Percentiles rank a stretch among this genome's conserved stretches.
Evolutionary conservation across 1,284 basidiomycete genomes (phyloP).

Genomic region (Phellopilus nigrolimitatus): DNA sequence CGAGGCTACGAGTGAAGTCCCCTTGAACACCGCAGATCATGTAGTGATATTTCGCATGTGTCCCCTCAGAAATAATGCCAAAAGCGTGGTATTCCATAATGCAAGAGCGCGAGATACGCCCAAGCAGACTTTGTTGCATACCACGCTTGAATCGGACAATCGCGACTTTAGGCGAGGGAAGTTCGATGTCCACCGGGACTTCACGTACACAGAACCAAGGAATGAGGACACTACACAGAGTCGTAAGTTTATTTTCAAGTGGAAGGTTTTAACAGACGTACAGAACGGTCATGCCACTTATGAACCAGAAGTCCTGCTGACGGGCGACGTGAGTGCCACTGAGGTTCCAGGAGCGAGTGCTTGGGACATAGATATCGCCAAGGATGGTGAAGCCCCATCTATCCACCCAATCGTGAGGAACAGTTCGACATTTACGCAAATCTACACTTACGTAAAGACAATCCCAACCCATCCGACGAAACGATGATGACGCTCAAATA

Average conservation of each 20-base stretch:
- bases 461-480: conserved; percentile 64
- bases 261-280: conserved; percentile 31
- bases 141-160: conserved; percentile 56
- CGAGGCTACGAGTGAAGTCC: conserved; percentile 68
- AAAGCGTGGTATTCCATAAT: conserved; percentile 63
- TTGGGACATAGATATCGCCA: conserved; percentile 52
- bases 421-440: conserved; percentile 21
- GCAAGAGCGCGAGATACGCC: conserved; percentile 49
- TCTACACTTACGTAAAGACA: conserved; percentile 5
- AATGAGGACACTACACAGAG: conserved; percentile 47
- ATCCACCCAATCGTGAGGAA: conserved; percentile 26
- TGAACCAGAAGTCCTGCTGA: conserved; percentile 74
- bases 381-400: conserved; percentile 58
- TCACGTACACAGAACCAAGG: conserved; percentile 74
- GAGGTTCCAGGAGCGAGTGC: conserved; percentile 50
- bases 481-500: conserved; percentile 71
- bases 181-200: conserved; percentile 68
- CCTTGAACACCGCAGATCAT: conserved; percentile 76
- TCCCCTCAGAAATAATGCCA: conserved; percentile 59
- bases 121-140: conserved; percentile 60
- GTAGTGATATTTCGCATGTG: conserved; percentile 67
- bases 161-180: conserved; percentile 59
- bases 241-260: conserved; percentile 19
- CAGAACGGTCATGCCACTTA: conserved; percentile 68
- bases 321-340: conserved; percentile 49